Evolutionary conservation across 1,284 basidiomycete genomes (phyloP).

Genomic region (Leccinum olivaceoglutinosum): DNA sequence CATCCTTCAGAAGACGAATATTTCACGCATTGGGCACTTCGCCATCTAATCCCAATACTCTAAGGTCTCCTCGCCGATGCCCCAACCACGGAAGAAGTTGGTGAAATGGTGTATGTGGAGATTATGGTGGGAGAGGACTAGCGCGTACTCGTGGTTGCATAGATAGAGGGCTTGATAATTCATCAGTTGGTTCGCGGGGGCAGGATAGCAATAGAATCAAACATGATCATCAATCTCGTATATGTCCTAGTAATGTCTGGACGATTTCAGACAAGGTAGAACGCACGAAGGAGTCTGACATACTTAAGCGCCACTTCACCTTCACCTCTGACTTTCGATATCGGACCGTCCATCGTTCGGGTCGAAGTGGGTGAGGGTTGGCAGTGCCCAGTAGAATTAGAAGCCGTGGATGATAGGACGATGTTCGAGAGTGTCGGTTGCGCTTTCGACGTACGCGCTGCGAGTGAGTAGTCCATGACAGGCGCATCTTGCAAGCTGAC

Average conservation of each 20-base stretch:
- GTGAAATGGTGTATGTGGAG: slow-evolving; percentile 82
- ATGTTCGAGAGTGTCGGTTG: neutral
- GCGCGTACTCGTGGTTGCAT: slow-evolving; percentile 78
- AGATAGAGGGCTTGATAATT: slow-evolving; percentile 78
- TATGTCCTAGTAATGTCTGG: neutral
- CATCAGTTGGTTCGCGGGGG: neutral
- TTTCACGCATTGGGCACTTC: slow-evolving; percentile 87
- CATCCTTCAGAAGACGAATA: slow-evolving; percentile 98
- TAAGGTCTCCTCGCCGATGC: slow-evolving; percentile 53
- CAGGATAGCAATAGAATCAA: neutral
- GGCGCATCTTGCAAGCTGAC: too few species aligned
- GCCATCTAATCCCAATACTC: slow-evolving; percentile 90
- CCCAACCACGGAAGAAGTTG: slow-evolving; percentile 21
- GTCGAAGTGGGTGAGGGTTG: neutral
- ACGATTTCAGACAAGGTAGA: neutral
- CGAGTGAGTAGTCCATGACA: too few species aligned
- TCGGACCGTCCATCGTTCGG: neutral
- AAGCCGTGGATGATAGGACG: neutral
- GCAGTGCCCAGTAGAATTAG: neutral
- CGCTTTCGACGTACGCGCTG: too few species aligned
- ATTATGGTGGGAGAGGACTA: slow-evolving; percentile 77
- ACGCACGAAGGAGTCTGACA: neutral
- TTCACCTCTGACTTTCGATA: neutral
- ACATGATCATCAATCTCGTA: neutral
- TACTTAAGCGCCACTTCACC: neutral